phyloP scores from a whole-genome alignment of 2,329 filamentous ascomycete species.

The Sporothrix luriei region DNA sequence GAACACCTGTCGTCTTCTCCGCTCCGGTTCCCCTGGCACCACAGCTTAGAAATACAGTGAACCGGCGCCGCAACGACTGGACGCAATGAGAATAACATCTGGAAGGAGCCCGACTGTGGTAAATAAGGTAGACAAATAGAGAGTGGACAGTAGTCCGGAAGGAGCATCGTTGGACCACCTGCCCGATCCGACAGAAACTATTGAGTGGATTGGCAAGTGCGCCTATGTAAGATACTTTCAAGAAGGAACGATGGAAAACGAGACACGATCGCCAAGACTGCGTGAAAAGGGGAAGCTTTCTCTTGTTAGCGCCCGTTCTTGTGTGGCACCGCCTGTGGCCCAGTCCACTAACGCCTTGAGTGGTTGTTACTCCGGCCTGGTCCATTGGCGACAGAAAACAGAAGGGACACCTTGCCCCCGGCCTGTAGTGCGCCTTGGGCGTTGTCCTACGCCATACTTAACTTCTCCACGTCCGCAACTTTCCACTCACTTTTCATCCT shows the following conservation, averaged over 20 bases:
- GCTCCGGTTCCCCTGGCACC: slow-evolving; percentile 2
- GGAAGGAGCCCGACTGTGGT: slow-evolving; percentile 10
- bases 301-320: slow-evolving; percentile 15
- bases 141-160: neutral
- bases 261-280: slow-evolving; percentile 2
- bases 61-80: neutral
- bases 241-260: neutral
- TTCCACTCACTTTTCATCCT: slow-evolving; percentile 8
- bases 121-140: neutral
- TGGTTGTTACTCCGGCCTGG: neutral
- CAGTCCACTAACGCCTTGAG: slow-evolving; percentile 1
- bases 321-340: slow-evolving; percentile 19
- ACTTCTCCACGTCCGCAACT: slow-evolving; percentile 16
- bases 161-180: neutral
- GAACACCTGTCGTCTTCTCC: slow-evolving; percentile 37
- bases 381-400: slow-evolving; percentile 12
- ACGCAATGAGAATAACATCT: neutral
- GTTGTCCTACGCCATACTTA: neutral
- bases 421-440: neutral
- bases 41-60: slow-evolving; percentile 32
- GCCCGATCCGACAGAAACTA: neutral
- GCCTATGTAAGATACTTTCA: neutral
- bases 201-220: neutral
- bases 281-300: slow-evolving; percentile 17
- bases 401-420: slow-evolving; percentile 33